Evolutionary conservation across 805 yeast species (phyloP).

Genomic region (Barnettozyma wickerhamii): DNA sequence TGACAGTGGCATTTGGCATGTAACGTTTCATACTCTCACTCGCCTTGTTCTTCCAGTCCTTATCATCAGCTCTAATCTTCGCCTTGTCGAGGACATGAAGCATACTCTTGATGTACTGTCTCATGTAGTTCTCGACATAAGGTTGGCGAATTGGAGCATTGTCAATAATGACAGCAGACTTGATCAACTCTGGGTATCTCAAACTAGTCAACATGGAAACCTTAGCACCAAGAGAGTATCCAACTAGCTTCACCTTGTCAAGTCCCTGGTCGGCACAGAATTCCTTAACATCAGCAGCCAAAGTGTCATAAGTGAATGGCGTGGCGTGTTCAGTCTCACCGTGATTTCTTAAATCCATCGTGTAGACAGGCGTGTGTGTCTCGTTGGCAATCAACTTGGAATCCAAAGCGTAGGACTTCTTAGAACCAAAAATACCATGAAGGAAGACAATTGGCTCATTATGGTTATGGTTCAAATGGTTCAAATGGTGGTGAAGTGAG

Average conservation of each 20-base stretch:
- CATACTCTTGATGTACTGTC: slow-evolving; percentile 35
- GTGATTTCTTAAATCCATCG: slow-evolving; percentile 47
- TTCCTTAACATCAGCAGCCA: slow-evolving; percentile 40
- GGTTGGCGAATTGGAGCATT: slow-evolving; percentile 40
- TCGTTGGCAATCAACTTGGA: slow-evolving; percentile 33
- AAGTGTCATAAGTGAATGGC: slow-evolving; percentile 39
- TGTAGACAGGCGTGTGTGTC: slow-evolving; percentile 34
- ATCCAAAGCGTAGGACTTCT: slow-evolving; percentile 36
- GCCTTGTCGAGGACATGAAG: slow-evolving; percentile 82
- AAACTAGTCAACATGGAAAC: slow-evolving; percentile 44
- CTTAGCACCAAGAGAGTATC: slow-evolving; percentile 54
- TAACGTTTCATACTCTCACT: slow-evolving; percentile 87
- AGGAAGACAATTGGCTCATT: slow-evolving; percentile 36
- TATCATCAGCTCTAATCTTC: slow-evolving; percentile 23
- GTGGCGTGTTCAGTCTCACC: slow-evolving; percentile 41
- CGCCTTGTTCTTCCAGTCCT: slow-evolving; percentile 73
- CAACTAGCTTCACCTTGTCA: slow-evolving; percentile 30
- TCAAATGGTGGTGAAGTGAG: slow-evolving; percentile 21
- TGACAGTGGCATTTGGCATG: slow-evolving; percentile 65
- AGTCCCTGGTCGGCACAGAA: slow-evolving; percentile 31
- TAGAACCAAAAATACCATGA: slow-evolving; percentile 49
- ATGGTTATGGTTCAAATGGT: slow-evolving; percentile 19
- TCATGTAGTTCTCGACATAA: slow-evolving; percentile 33
- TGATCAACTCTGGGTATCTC: slow-evolving; percentile 35
- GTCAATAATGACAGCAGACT: slow-evolving; percentile 42